Evolutionary conservation across 2,329 filamentous ascomycete genomes (phyloP).

Genomic region (Paecilomyces dactylethromorphus): DNA sequence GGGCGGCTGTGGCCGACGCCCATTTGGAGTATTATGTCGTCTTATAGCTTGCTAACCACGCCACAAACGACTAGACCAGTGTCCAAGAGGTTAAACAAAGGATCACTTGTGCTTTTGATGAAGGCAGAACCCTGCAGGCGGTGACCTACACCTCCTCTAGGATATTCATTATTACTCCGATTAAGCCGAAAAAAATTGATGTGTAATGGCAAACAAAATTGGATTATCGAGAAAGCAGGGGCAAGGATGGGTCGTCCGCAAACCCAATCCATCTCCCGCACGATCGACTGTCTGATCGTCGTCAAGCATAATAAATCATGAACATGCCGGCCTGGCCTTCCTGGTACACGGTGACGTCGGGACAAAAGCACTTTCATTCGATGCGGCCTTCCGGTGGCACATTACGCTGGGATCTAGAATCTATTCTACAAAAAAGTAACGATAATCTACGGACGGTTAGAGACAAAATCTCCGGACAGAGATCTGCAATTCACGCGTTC

Average conservation of each 20-base stretch:
- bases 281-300: background rate
- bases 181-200: background rate
- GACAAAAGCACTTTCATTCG: background rate
- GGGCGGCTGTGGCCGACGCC: background rate
- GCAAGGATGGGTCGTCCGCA: background rate
- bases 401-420: background rate
- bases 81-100: background rate
- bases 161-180: background rate
- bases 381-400: background rate
- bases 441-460: background rate
- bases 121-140: background rate
- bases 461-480: background rate
- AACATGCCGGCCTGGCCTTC: background rate
- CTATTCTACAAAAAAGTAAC: background rate
- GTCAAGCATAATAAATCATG: background rate
- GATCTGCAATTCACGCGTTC: background rate
- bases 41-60: background rate
- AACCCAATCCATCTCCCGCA: background rate
- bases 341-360: background rate
- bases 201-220: background rate
- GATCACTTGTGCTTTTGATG: background rate
- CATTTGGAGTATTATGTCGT: background rate
- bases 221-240: background rate
- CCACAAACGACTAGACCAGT: background rate
- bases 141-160: background rate